Evolutionary conservation across 768 basidiomycete species (phyloP).

Genomic region (Hebeloma cylindrosporum): DNA sequence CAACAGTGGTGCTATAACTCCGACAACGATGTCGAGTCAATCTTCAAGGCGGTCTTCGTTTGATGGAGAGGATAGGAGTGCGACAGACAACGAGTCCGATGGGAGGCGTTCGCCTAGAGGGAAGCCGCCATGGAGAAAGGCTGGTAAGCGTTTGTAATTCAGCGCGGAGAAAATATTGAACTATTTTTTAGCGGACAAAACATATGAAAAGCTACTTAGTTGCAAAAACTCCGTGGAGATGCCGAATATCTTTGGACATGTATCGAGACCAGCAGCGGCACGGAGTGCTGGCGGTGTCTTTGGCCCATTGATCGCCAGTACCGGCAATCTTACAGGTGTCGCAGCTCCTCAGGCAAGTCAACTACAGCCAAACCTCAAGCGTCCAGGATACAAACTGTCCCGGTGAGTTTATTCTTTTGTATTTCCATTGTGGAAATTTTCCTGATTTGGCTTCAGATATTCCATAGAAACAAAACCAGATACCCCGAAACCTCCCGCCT

Average conservation of each 20-base stretch:
- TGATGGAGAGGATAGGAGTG: constrained; percentile 5
- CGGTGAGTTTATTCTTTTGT: constrained; percentile 36
- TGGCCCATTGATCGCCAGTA: constrained; percentile 70
- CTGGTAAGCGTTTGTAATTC: too few relatives aligned
- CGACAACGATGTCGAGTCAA: background rate
- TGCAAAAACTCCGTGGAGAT: constrained; percentile 2
- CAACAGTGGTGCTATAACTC: constrained; percentile 1
- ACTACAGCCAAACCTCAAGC: constrained; percentile 57
- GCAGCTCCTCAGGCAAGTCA: constrained; percentile 51
- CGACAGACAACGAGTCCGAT: too few relatives aligned
- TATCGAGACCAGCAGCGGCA: constrained; percentile 38
- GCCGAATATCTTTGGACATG: constrained; percentile 14
- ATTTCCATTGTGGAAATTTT: background rate
- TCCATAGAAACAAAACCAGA: constrained; percentile 11
- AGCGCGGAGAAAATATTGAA: too few relatives aligned
- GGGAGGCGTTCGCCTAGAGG: too few relatives aligned
- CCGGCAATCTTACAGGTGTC: constrained; percentile 62
- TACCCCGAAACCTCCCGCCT: background rate
- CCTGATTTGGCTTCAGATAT: constrained; percentile 6
- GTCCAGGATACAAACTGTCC: constrained; percentile 65
- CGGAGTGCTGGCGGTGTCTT: constrained; percentile 61
- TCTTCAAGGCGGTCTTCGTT: constrained; percentile 12
- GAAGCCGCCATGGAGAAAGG: too few relatives aligned
- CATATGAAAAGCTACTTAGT: background rate
- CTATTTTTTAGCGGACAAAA: background rate